Base-by-base conservation (phyloP, 495 filamentous ascomycete genomes). In the Aspergillus asperescens region DNA sequence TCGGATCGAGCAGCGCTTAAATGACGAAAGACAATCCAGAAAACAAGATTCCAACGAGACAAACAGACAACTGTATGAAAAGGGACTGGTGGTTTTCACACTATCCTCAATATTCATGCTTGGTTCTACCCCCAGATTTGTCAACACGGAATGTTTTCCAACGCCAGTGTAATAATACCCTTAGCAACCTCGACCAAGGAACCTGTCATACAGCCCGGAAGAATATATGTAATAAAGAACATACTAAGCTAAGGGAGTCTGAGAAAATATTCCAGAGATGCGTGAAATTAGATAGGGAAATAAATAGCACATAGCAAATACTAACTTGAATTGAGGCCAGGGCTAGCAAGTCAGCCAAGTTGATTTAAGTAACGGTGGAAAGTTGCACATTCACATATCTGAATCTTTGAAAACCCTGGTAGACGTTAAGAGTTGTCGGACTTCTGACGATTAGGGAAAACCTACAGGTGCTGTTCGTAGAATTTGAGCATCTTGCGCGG, bases 381-480 rank as follows among this genome's bases (percentile, higher is more conserved):
- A 7, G 34, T 22, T 18, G 27, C 5, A 16, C 20, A 34, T 10
- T 40, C 20, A 54, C 58, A 47, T 58, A 19, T 70, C 63, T 49
- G 49, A 60, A 19, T 70, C 63, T 51, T 74, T 75, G 57, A 70
- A 73, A 24, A 72, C 68, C 35, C 69, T 73, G 41, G 1, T 41
- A 28, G 47, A 48, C 25, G 16, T 49, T 49, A 49, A n/a, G 46
- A 10, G 2, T 27, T 25, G 15, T 13, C 2, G 5, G 3, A 10
- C 1, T 22, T 28, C 15, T 13, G 5, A 19, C 6, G 12, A 5
- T 12, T n/a, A 5, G 2, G 18, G 37, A 25, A 20, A 12, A 62
- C 73, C 66, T 61, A 74, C 71, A 77, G 52, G 56, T 77, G 74
- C 19, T 53, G 42, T 53, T 77, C 74, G 38, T 77, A 77, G 24